Percentiles rank a stretch among this genome's conserved stretches.
These are phyloP conservation scores for Daldinia sp. DNA, from an alignment of 2,329 filamentous ascomycete species.

Conservation along the genomic window DNA sequence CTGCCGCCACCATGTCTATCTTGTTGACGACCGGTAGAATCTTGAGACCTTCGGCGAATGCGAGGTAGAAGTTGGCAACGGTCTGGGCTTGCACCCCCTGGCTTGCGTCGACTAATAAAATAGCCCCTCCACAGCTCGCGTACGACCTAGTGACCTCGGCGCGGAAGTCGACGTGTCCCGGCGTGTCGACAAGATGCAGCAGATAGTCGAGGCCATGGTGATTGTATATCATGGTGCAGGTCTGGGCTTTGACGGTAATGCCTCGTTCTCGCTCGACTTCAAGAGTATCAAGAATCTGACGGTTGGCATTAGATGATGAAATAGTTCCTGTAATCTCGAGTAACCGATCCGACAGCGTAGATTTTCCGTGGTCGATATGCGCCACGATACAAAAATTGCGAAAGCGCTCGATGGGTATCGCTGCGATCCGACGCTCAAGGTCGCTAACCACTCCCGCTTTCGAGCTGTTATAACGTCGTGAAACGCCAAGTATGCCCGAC, in stretches of 20 bases:
- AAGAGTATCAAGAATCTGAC: conserved; percentile 95
- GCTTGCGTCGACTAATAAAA: conserved; percentile 93
- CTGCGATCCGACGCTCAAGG: conserved; percentile 69
- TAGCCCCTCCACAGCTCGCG: conserved; percentile 90
- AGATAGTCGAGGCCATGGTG: conserved; percentile 88
- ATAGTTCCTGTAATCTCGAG: conserved; percentile 96
- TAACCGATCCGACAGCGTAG: conserved; percentile 89
- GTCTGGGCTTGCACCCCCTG: conserved; percentile 98
- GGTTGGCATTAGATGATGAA: conserved; percentile 78
- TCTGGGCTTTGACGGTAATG: conserved; percentile 99
- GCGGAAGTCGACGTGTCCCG: conserved; percentile 96
- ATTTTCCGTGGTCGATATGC: conserved; percentile 98
- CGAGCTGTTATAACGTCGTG: conserved; percentile 38
- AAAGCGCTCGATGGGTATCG: conserved; percentile 79
- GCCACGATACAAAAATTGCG: conserved; percentile 99
- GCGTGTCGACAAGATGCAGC: conserved; percentile 94
- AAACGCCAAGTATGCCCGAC: background rate
- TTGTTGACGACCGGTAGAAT: conserved; percentile 97
- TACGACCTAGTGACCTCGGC: conserved; percentile 96
- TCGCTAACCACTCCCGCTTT: conserved; percentile 48
- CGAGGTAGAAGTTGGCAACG: conserved; percentile 97
- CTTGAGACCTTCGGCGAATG: conserved; percentile 87
- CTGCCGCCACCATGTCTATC: conserved; percentile 89
- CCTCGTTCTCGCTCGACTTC: conserved; percentile 96
- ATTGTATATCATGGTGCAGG: conserved; percentile 96